Conservation (phyloP, 345 rosid species). For the Carallia brachiata region DNA sequence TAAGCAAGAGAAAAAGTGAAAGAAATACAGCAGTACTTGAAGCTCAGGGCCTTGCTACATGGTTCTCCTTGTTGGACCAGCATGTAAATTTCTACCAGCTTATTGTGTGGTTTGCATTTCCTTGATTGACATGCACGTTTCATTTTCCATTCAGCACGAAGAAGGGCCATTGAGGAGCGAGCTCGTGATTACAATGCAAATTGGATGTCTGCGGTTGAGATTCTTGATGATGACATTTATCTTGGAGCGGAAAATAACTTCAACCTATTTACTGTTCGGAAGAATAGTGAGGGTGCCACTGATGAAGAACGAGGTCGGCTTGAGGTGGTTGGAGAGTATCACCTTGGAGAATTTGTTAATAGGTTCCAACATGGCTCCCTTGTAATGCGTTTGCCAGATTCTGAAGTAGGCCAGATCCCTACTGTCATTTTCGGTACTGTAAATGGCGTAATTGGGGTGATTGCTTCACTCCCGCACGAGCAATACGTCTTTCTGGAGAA, state of each 20-base stretch:
- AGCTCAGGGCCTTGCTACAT: background rate
- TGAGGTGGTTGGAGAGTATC: constrained; percentile 90
- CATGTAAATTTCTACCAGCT: background rate
- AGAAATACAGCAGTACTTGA: background rate
- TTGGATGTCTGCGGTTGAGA: constrained; percentile 95
- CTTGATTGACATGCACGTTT: background rate
- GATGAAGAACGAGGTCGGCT: constrained; percentile 83
- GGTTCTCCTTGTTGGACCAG: background rate
- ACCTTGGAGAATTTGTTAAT: constrained; percentile 88
- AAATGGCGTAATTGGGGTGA: constrained; percentile 84
- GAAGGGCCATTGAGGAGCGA: constrained; percentile 88
- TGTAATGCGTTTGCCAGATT: constrained; percentile 87
- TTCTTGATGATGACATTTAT: constrained; percentile 80
- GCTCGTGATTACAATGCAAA: constrained; percentile 87
- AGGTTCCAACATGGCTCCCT: constrained; percentile 93
- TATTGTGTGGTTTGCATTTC: background rate
- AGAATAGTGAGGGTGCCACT: constrained; percentile 85
- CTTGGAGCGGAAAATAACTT: constrained; percentile 82
- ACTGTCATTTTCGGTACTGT: constrained; percentile 84
- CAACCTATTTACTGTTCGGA: constrained; percentile 75
- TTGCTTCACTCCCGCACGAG: constrained; percentile 84
- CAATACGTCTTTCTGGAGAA: constrained; percentile 75
- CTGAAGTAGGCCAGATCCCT: constrained; percentile 83
- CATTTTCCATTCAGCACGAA: constrained; percentile 60
- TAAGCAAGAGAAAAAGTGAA: background rate